Evolutionary conservation across 495 filamentous ascomycete species (phyloP), one percentile per base, ranked within the genome.

Genomic region (Aspergillus diversus): DNA sequence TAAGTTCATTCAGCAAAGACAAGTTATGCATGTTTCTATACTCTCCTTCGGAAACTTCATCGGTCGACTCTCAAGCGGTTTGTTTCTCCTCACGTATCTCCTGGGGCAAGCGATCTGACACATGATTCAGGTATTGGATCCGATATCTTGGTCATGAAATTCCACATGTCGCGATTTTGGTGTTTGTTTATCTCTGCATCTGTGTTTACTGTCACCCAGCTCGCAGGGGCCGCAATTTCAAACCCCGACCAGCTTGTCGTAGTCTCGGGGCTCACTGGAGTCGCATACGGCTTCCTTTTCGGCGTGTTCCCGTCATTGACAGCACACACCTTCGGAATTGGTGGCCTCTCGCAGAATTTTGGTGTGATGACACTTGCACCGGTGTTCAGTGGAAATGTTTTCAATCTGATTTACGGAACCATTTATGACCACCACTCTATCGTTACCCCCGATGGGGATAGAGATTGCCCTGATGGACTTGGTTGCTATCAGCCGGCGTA

Each of bases 261-360:
- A 43, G 88, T 98, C 34, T 97, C 93, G 1, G 84, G 84, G 2
- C 81, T 97, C 47, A 96, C 90, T 5, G 95, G 95, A 43, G 64
- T 98, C 7, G 95, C 87, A 5, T 99, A 99, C 77, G 95, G 95
- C 0, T 92, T 97, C 67, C 82, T 98, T 3, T 98, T 97, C 70
- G 95, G 96, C 66, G 92, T 96, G 57, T 97, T 90, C 77, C 96
- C 95, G 8, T 91, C 96, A 1, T 86, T 99, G 53, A 89, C 93
- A 4, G 90, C 93, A 12, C 93, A 98, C 69, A 87, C 90, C 4
- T 99, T 99, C 72, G 95, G 96, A 33, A 87, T 97, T 42, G 81
- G 86, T 62, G 93, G 95, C n/a, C 80, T 99, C 17, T 89, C 85
- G 66, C 89, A 91, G 73, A 96, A 96, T 74, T 99, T 94, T 92